Base-by-base conservation (phyloP, 345 rosid genomes). In the Eucalyptus guilfoylei region DNA sequence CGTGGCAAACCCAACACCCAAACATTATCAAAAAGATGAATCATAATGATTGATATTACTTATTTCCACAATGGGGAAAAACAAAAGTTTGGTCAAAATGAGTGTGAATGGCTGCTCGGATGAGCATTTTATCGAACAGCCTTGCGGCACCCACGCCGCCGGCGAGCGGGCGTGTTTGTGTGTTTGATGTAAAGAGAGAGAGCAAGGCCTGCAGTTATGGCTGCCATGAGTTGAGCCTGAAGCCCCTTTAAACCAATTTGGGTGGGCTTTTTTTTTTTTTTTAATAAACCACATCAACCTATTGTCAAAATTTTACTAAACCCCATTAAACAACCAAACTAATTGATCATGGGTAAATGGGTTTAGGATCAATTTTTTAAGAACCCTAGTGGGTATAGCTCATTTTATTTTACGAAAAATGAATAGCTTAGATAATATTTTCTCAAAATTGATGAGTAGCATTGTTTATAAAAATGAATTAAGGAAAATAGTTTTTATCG, bases 131-230 rank as follows among this genome's bases (percentile, higher is more conserved):
- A 32, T 15, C 23, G 17, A n/a, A 14, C 10, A 64, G 72, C 14
- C 4, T 17, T 17, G 54, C 0, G 8, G 21, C 21, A 16, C 54
- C 21, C 54, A 6, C 54, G 54, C 0, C 54, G 54, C 0, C 21
- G 2, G 8, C 21, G 54, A 16, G 54, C 1, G 4, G 8, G 54
- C 54, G 4, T 49, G 0, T 49, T 15, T 49, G 54, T 0, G 54
- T 49, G 54, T 17, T 50, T 50, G 23, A 16, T 54, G 28, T 21
- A 4, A 23, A 54, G 24, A 52, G 1, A 19, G 58, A 54, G 58
- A 21, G 58, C 11, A 54, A 21, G 26, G 11, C 58, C 5, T 21
- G 58, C 58, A 55, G 28, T 55, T 55, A 4, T 21, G 28, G 10
- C 28, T 55, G 0, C 28, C 60, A 21, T 9, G 60, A 1, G 13